Evolutionary conservation across 768 basidiomycete species (phyloP), one percentile per base, ranked within the genome.

Genomic region (Phaeotremella skinneri): DNA sequence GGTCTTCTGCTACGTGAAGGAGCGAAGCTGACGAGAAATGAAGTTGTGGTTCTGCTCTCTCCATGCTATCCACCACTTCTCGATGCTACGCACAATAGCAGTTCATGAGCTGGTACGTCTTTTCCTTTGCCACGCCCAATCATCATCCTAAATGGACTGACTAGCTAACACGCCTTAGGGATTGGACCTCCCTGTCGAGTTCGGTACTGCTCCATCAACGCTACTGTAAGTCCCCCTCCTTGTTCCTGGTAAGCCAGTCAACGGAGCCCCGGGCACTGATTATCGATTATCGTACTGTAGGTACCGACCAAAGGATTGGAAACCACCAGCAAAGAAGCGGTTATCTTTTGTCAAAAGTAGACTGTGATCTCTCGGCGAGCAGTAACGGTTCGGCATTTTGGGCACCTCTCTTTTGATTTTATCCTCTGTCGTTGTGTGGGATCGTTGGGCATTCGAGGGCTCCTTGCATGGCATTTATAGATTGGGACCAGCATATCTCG

Each of bases 61-160:
- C 13, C 72, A 73, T 48, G 72, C 72, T 5, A 73, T 73, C 7
- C 72, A 73, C 43, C 72, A 73, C 45, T 73, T 70, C 54, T 68
- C 69, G n/a, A 73, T 73, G 72, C 49, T 73, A 20, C 41, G 72
- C 23, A 73, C 69, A 7, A 70, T 73, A 48, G 72, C 72, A 13
- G 72, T 73, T 17, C 69, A 73, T 52, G 72, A 73, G 43, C 59
- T 67, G 14, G 68, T 66, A 37, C 50, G 67, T 69, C 21, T n/a
- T 3, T 2, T 4, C 5, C 20, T 43, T 21, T 16, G 2, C 16
- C 3, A 2, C 7, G 25, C 37, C 1, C 4, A 34, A 1, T 23
- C 9, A 7, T 17, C n/a, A 13, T 27, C 26, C n/a, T 9, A 11
- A 27, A 25, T 27, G 13, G 50, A 20, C 4, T 6, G 2, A 25